phyloP scores from a whole-genome alignment of 208 protist species.

The Leishmania aethiopica region DNA sequence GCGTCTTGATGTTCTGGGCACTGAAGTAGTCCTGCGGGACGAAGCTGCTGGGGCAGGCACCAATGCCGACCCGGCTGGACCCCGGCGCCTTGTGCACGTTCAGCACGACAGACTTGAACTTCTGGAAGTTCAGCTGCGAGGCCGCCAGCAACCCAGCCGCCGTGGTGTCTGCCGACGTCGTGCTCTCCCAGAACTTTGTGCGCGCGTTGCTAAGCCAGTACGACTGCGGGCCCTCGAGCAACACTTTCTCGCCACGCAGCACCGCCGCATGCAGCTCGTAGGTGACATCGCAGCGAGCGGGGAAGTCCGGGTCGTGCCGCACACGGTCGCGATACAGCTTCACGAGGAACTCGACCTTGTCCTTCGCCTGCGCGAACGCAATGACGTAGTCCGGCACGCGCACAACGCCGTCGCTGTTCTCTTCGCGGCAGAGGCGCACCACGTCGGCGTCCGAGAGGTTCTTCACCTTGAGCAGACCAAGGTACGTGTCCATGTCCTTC shows the following conservation, averaged over 20 bases:
- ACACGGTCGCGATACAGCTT: conserved; percentile 79
- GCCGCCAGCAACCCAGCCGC: conserved; percentile 84
- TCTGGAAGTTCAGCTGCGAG: conserved; percentile 87
- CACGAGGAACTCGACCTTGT: conserved; percentile 87
- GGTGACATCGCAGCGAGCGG: conserved; percentile 79
- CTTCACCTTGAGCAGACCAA: conserved; percentile 73
- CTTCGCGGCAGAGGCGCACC: conserved; percentile 66
- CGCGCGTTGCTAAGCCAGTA: conserved; percentile 93
- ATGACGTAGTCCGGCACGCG: conserved; percentile 86
- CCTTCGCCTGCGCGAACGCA: conserved; percentile 71
- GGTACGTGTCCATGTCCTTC: conserved; percentile 91
- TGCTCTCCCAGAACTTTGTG: conserved; percentile 93
- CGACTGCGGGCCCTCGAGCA: conserved; percentile 92
- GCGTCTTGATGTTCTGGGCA: conserved; percentile 76
- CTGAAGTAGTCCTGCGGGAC: conserved; percentile 92
- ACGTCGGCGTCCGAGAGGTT: conserved; percentile 82
- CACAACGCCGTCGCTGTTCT: conserved; percentile 84
- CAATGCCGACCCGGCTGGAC: conserved; percentile 90
- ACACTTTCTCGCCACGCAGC: conserved; percentile 77
- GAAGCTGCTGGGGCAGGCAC: conserved; percentile 89
- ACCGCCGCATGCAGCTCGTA: conserved; percentile 79
- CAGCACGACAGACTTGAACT: conserved; percentile 75
- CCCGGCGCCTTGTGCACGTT: conserved; percentile 94
- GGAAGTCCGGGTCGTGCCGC: conserved; percentile 79
- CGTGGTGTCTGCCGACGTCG: conserved; percentile 88